Conservation (phyloP, 1,139 yeast genomes). For the Candida glucosophila region DNA sequence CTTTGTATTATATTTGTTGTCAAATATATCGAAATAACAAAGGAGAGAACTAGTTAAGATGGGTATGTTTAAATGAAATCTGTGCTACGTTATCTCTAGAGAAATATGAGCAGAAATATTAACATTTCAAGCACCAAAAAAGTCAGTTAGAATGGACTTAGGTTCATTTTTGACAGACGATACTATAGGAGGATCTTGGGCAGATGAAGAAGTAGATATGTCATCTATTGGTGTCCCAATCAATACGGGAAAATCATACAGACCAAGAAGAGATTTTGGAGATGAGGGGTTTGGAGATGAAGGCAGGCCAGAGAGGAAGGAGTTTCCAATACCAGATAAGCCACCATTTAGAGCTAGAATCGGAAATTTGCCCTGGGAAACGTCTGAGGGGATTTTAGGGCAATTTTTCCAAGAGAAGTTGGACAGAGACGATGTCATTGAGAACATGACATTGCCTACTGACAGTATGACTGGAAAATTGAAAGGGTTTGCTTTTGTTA, state of each 20-base stretch:
- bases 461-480: constrained; percentile 58
- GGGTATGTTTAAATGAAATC: background rate
- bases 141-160: constrained; percentile 40
- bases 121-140: constrained; percentile 31
- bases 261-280: constrained; percentile 10
- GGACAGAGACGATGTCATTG: constrained; percentile 38
- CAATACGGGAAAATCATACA: constrained; percentile 12
- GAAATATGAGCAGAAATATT: constrained; percentile 4
- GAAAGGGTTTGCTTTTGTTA: constrained; percentile 83
- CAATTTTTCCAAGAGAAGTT: constrained; percentile 64
- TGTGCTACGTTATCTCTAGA: background rate
- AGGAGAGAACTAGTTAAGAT: too few relatives aligned
- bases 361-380: constrained; percentile 80
- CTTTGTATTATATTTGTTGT: too few relatives aligned
- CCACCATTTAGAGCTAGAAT: constrained; percentile 91
- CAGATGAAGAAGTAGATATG: constrained; percentile 52
- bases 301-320: constrained; percentile 40
- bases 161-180: constrained; percentile 44
- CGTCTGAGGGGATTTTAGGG: constrained; percentile 54
- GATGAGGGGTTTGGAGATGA: constrained; percentile 7
- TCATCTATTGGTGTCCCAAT: constrained; percentile 45
- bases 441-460: constrained; percentile 61
- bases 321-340: constrained; percentile 79
- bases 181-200: constrained; percentile 46
- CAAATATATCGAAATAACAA: too few relatives aligned